These are phyloP conservation scores for Suhomyces kunorum DNA, from an alignment of 1,139 yeast genomes.

Conservation along the genomic window DNA sequence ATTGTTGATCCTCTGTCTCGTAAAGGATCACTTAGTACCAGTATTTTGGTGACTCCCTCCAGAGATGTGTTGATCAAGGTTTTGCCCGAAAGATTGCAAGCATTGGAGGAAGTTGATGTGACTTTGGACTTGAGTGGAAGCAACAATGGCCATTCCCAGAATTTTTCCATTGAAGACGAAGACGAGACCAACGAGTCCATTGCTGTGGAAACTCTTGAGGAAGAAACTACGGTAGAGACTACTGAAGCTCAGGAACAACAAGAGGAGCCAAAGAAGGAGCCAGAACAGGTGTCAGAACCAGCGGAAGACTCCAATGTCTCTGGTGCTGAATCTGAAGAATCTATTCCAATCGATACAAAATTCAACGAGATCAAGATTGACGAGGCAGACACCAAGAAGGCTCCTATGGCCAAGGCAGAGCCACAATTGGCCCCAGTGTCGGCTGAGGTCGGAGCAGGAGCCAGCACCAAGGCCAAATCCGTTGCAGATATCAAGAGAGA, in stretches of 20 bases:
- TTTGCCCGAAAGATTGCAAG: slow-evolving; percentile 26
- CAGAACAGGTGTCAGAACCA: neutral
- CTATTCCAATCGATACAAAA: slow-evolving; percentile 6
- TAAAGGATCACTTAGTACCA: slow-evolving; percentile 42
- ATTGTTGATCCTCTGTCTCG: slow-evolving; percentile 34
- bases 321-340: slow-evolving; percentile 3
- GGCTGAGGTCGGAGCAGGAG: neutral
- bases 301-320: neutral
- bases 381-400: neutral
- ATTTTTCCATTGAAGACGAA: slow-evolving; percentile 11
- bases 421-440: too few species aligned
- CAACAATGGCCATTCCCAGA: neutral
- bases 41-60: slow-evolving; percentile 36
- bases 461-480: neutral
- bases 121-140: slow-evolving; percentile 7
- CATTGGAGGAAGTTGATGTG: slow-evolving; percentile 20
- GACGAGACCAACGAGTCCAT: slow-evolving; percentile 7
- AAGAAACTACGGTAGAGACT: neutral
- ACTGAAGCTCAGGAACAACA: neutral
- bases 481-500: slow-evolving; percentile 4
- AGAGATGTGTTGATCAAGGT: slow-evolving; percentile 35
- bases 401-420: neutral
- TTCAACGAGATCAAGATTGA: slow-evolving; percentile 6
- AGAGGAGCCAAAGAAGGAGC: neutral
- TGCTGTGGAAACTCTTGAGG: slow-evolving; percentile 1